phyloP scores from a whole-genome alignment of 2,329 filamentous ascomycete species.

The Fusarium brevicatenulatum region DNA sequence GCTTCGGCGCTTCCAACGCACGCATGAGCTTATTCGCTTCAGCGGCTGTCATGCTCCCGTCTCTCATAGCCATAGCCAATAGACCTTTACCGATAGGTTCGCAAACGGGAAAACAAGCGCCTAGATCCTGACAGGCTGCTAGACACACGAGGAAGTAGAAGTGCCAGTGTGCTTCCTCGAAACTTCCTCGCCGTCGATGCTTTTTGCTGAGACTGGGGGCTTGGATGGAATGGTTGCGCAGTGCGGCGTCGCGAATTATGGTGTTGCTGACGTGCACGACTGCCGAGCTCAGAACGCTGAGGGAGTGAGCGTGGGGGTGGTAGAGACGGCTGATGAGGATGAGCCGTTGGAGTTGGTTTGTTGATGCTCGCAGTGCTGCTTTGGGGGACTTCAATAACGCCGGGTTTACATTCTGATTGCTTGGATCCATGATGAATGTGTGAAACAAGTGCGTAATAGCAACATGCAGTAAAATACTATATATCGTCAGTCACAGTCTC shows the following conservation, averaged over 20 bases:
- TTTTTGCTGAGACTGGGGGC: neutral
- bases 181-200: neutral
- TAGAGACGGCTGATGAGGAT: slow-evolving; percentile 18
- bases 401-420: neutral
- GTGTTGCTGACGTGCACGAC: slow-evolving; percentile 26
- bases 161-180: neutral
- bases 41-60: slow-evolving; percentile 1
- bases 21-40: slow-evolving; percentile 3
- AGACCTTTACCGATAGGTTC: neutral
- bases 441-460: slow-evolving; percentile 11
- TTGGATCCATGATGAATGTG: slow-evolving; percentile 15
- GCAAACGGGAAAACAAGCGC: neutral
- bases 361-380: slow-evolving; percentile 1
- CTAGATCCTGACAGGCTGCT: slow-evolving; percentile 6
- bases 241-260: slow-evolving; percentile 12
- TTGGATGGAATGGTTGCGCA: neutral
- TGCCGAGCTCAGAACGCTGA: slow-evolving; percentile 12
- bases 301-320: neutral
- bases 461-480: slow-evolving; percentile 5
- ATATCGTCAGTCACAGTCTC: neutral
- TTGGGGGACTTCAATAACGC: neutral
- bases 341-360: slow-evolving; percentile 16
- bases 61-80: slow-evolving; percentile 10
- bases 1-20: neutral
- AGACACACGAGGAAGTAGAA: slow-evolving; percentile 12